Conservation (phyloP, 2,329 filamentous ascomycete species). For the Epichloe elymi region DNA sequence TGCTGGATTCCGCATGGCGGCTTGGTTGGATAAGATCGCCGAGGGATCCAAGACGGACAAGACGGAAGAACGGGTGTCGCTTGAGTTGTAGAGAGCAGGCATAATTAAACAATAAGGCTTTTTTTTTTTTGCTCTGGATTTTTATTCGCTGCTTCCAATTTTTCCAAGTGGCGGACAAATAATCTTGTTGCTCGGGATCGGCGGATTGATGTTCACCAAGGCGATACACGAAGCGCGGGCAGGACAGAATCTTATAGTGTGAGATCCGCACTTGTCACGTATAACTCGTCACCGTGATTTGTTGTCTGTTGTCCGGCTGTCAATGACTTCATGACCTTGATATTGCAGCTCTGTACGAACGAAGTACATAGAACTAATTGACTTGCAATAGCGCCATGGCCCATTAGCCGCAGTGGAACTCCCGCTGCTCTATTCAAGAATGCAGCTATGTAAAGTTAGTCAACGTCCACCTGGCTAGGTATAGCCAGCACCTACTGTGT, state of each 20-base stretch:
- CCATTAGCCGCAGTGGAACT: neutral
- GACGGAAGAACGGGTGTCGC: conserved; percentile 11
- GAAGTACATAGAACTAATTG: no score
- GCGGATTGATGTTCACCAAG: neutral
- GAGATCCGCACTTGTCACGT: no score
- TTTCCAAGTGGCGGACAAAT: neutral
- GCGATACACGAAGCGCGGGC: neutral
- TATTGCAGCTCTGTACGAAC: no score
- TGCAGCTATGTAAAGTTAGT: neutral
- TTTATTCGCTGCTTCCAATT: neutral
- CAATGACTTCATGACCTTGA: no score
- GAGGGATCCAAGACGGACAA: conserved; percentile 18
- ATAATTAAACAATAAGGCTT: neutral
- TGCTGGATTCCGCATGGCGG: conserved; percentile 55
- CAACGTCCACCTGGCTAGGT: no score
- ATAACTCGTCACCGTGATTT: no score
- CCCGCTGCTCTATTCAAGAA: neutral
- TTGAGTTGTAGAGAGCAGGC: conserved; percentile 16
- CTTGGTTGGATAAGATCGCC: conserved; percentile 52
- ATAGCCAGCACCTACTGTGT: no score
- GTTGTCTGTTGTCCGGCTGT: no score
- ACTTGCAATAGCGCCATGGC: no score
- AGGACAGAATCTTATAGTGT: neutral
- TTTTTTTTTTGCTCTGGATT: neutral
- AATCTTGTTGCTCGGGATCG: no score